Evolutionary conservation across 1,284 basidiomycete species (phyloP).

Genomic region (Ustilago nuda): DNA sequence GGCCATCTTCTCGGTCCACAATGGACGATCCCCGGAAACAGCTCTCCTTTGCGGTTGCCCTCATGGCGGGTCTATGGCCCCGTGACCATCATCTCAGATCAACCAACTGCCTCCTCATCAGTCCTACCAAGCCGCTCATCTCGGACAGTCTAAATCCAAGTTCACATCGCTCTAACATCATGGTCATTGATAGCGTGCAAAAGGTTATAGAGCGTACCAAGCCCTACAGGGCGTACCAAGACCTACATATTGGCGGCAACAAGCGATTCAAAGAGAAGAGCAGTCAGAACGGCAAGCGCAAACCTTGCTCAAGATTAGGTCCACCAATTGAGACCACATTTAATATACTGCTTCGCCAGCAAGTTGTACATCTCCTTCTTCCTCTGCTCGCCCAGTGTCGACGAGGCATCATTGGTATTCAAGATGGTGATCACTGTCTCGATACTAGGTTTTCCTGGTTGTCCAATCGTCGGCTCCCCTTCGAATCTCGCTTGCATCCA

Average conservation of each 20-base stretch:
- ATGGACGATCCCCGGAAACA: slow-evolving; percentile 1
- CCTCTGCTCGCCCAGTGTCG: slow-evolving; percentile 35
- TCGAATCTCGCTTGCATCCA: slow-evolving; percentile 56
- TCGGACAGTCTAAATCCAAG: no score
- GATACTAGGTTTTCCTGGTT: slow-evolving; percentile 26
- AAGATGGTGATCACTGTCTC: slow-evolving; percentile 39
- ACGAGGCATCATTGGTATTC: slow-evolving; percentile 27
- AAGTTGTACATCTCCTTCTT: slow-evolving; percentile 33
- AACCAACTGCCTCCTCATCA: no score
- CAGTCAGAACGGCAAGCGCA: not conserved
- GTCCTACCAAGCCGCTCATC: no score
- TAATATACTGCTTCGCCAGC: slow-evolving; percentile 34
- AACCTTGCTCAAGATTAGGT: slow-evolving; percentile 7
- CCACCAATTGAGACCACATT: slow-evolving; percentile 34
- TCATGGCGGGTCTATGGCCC: not conserved
- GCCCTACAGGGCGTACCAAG: no score
- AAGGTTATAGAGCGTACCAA: not conserved
- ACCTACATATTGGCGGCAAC: not conserved
- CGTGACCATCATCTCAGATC: no score
- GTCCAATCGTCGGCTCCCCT: slow-evolving; percentile 17
- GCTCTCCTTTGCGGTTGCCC: not conserved
- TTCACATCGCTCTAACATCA: not conserved
- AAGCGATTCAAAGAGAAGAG: not conserved
- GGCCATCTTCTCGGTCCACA: not conserved
- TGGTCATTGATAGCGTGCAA: not conserved